Evolutionary conservation across 306 rosid species (phyloP).

Genomic region (Vicia villosa): DNA sequence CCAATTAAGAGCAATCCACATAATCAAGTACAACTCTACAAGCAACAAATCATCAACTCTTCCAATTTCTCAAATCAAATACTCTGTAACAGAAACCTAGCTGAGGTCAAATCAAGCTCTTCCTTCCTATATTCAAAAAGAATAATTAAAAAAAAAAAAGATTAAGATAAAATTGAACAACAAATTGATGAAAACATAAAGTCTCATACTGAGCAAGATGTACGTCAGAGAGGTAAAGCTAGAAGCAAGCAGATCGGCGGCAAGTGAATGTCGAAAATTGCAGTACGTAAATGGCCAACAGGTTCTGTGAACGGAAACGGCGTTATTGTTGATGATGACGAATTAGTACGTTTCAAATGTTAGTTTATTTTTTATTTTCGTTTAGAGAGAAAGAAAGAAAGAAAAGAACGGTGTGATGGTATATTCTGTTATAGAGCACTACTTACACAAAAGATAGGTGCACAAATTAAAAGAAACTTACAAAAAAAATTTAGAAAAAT

Average conservation of each 20-base stretch:
- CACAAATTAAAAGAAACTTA: not conserved
- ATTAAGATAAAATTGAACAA: conserved; percentile 19
- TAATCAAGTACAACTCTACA: conserved; percentile 26
- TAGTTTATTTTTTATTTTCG: not conserved
- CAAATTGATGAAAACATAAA: conserved; percentile 8
- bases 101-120: conserved; percentile 21
- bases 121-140: conserved; percentile 6
- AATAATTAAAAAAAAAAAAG: not conserved
- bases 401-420: conserved; percentile 20
- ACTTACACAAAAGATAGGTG: not conserved
- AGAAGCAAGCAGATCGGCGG: conserved; percentile 39
- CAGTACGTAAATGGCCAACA: conserved; percentile 29
- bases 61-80: conserved; percentile 35
- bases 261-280: conserved; percentile 36
- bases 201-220: conserved; percentile 12
- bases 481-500: not conserved
- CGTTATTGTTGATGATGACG: conserved; percentile 9
- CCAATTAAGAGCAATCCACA: conserved; percentile 61
- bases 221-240: conserved; percentile 12
- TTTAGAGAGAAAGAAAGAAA: not conserved
- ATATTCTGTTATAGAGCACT: conserved; percentile 12
- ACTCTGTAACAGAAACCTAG: conserved; percentile 18
- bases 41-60: conserved; percentile 34
- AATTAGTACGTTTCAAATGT: not conserved
- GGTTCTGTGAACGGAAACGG: conserved; percentile 38